phyloP scores from a whole-genome alignment of 371 early-diverging fungal genomes.

The Mucor velutinosus region DNA sequence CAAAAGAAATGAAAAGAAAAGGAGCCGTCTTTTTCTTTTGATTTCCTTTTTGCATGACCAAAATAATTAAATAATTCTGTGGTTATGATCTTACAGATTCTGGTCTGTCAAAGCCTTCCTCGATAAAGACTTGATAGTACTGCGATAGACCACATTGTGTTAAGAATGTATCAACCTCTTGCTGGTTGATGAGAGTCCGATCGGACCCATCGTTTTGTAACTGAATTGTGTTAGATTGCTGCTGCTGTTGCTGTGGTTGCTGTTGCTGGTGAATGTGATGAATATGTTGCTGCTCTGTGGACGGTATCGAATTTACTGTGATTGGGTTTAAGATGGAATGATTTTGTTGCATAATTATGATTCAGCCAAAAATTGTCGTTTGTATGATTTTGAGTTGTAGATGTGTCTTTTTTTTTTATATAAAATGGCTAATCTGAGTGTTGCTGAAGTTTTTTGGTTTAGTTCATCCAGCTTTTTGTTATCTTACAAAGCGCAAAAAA shows the following conservation, averaged over 20 bases:
- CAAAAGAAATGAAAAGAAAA: conserved; percentile 9
- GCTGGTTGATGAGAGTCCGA: background rate
- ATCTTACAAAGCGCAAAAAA: background rate
- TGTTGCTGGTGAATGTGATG: background rate
- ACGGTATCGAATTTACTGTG: background rate
- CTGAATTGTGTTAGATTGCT: background rate
- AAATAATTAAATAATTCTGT: conserved; percentile 9
- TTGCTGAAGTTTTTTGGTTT: background rate
- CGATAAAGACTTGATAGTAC: conserved; percentile 34
- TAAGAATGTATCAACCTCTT: conserved; percentile 9
- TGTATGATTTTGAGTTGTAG: background rate
- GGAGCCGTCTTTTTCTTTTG: background rate
- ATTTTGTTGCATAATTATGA: background rate
- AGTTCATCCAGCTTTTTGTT: background rate
- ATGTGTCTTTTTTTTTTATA: background rate
- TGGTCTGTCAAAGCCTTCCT: conserved; percentile 48
- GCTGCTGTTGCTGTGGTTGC: background rate
- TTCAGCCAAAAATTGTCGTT: background rate
- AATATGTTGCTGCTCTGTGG: background rate
- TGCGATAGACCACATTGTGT: conserved; percentile 32
- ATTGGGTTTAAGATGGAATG: background rate
- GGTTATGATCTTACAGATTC: conserved; percentile 35
- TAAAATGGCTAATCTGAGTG: background rate
- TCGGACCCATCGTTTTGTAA: background rate
- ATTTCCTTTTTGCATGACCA: conserved; percentile 6